These are phyloP conservation scores for Boletus tomentosulus DNA, from an alignment of 768 basidiomycete species.

Conservation along the genomic window DNA sequence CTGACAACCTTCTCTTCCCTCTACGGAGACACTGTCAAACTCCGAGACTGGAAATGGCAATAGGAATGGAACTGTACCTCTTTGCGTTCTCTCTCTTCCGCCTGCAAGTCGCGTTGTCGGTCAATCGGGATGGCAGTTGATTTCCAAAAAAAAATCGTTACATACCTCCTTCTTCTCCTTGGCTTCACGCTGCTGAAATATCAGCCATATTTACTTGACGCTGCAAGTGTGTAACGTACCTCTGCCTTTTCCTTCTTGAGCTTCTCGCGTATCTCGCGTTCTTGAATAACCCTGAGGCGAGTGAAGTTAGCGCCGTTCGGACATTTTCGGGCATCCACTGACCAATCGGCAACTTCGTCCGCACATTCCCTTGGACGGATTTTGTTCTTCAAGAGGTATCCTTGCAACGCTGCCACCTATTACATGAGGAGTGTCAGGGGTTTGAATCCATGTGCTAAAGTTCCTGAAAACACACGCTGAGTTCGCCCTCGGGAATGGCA, in stretches of 20 bases:
- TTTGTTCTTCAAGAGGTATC: slow-evolving; percentile 86
- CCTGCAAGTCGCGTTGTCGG: slow-evolving; percentile 25
- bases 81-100: slow-evolving; percentile 61
- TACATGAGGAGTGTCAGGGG: neutral
- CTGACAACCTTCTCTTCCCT: slow-evolving; percentile 54
- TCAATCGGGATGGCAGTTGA: slow-evolving; percentile 1
- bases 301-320: slow-evolving; percentile 4
- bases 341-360: slow-evolving; percentile 74
- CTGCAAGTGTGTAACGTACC: slow-evolving; percentile 28
- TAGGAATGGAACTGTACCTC: slow-evolving; percentile 39
- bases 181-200: slow-evolving; percentile 59
- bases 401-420: slow-evolving; percentile 80
- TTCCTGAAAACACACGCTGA: slow-evolving; percentile 57
- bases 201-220: slow-evolving; percentile 1
- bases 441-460: too few relatives aligned
- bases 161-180: slow-evolving; percentile 71
- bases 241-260: slow-evolving; percentile 76
- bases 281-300: slow-evolving; percentile 52
- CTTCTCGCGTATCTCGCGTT: slow-evolving; percentile 80
- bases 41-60: neutral
- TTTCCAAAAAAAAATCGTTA: neutral
- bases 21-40: slow-evolving; percentile 15
- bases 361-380: slow-evolving; percentile 85
- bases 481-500: slow-evolving; percentile 80
- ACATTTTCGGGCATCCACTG: slow-evolving; percentile 15